Evolutionary conservation across 768 basidiomycete genomes (phyloP).

Genomic region (Rhodotorula toruloides): DNA sequence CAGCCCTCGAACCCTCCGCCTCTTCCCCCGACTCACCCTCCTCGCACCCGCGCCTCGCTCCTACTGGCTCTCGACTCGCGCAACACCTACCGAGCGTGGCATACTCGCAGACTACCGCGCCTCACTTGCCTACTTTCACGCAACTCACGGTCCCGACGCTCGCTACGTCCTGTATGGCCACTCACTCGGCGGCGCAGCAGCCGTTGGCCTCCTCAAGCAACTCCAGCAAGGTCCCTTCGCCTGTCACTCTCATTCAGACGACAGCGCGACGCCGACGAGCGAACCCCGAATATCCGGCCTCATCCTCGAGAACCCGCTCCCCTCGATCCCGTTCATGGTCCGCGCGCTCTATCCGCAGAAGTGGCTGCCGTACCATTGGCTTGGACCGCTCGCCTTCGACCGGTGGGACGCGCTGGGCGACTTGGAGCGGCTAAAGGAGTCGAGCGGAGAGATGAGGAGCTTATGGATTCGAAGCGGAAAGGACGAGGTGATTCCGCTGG

Average conservation of each 20-base stretch:
- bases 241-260: no score
- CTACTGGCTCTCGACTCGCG: slow-evolving; percentile 53
- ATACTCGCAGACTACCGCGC: slow-evolving; percentile 51
- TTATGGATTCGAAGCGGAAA: slow-evolving; percentile 50
- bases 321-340: slow-evolving; percentile 54
- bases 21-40: slow-evolving; percentile 39
- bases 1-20: background rate
- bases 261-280: background rate
- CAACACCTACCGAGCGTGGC: slow-evolving; percentile 49
- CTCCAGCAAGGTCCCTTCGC: slow-evolving; percentile 14
- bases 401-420: slow-evolving; percentile 52
- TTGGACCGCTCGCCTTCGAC: slow-evolving; percentile 52
- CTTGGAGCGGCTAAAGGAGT: slow-evolving; percentile 28
- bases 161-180: slow-evolving; percentile 48
- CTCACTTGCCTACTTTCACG: slow-evolving; percentile 5
- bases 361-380: slow-evolving; percentile 55
- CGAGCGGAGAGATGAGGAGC: slow-evolving; percentile 41
- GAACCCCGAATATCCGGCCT: slow-evolving; percentile 45
- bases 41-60: slow-evolving; percentile 54
- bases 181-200: slow-evolving; percentile 53
- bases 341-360: slow-evolving; percentile 52
- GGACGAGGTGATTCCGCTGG: slow-evolving; percentile 54
- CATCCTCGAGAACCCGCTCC: slow-evolving; percentile 55
- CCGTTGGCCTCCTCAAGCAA: slow-evolving; percentile 49
- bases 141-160: background rate